phyloP scores from a whole-genome alignment of 2,329 filamentous ascomycete species.

The Myriosclerotinia curreyana region DNA sequence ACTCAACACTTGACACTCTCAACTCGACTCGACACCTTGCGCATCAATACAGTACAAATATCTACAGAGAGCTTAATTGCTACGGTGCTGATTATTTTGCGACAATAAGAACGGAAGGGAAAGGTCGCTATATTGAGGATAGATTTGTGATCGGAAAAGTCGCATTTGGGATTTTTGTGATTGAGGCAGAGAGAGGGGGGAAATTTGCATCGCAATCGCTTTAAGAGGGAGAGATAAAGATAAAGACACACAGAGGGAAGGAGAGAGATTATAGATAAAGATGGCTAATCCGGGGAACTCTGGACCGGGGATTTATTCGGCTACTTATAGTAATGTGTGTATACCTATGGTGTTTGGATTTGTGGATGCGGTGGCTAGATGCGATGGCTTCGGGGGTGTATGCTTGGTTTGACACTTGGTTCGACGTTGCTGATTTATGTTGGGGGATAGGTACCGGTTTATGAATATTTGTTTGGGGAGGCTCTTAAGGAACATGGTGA shows the following conservation, averaged over 20 bases:
- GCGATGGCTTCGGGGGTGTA: not conserved
- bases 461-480: conserved; percentile 81
- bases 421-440: not conserved
- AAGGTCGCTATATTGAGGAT: too few relatives aligned
- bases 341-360: not conserved
- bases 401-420: not conserved
- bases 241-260: too few relatives aligned
- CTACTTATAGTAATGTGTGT: conserved; percentile 66
- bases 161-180: too few relatives aligned
- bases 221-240: too few relatives aligned
- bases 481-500: conserved; percentile 72
- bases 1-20: not conserved
- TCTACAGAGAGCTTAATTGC: not conserved
- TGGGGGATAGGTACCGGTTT: conserved; percentile 74
- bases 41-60: not conserved
- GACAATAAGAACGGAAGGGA: too few relatives aligned
- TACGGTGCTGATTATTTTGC: too few relatives aligned
- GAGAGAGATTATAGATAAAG: conserved; percentile 20
- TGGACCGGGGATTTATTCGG: conserved; percentile 55
- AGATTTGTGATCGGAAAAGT: too few relatives aligned
- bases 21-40: not conserved
- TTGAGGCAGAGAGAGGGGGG: too few relatives aligned
- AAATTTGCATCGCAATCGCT: too few relatives aligned
- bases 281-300: conserved; percentile 39
- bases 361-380: not conserved